phyloP scores from a whole-genome alignment of 371 early-diverging fungal genomes.

The Catenaria anguillulae region DNA sequence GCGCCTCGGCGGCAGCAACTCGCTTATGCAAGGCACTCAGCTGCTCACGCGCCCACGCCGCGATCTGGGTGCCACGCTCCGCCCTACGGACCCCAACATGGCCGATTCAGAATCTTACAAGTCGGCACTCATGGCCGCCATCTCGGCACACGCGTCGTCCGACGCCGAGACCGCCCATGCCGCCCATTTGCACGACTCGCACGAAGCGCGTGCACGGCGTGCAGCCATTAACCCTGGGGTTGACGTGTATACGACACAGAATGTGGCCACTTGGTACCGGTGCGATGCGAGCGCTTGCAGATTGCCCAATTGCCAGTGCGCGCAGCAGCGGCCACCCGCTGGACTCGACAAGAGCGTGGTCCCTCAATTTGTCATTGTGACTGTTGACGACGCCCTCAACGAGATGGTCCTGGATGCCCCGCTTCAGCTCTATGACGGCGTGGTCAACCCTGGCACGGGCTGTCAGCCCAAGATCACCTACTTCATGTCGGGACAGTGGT shows the following conservation, averaged over 20 bases:
- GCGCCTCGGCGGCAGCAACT: too few relatives aligned
- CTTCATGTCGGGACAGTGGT: conserved; percentile 13
- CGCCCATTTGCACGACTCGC: too few relatives aligned
- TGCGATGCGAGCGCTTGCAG: not conserved
- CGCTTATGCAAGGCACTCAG: too few relatives aligned
- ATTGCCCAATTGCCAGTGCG: not conserved
- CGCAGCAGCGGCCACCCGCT: not conserved
- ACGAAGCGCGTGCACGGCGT: too few relatives aligned
- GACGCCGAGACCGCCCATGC: too few relatives aligned
- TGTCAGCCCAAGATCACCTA: conserved; percentile 6
- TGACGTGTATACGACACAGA: not conserved
- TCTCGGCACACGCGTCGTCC: too few relatives aligned
- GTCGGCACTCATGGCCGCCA: too few relatives aligned
- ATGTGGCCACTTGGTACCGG: not conserved
- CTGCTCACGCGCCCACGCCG: too few relatives aligned
- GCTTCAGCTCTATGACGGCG: not conserved
- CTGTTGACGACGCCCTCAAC: not conserved
- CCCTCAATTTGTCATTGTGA: not conserved
- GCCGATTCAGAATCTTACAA: too few relatives aligned
- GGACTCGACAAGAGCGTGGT: not conserved
- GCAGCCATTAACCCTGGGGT: too few relatives aligned
- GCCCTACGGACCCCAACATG: too few relatives aligned
- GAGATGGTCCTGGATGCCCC: not conserved
- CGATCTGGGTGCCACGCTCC: too few relatives aligned
- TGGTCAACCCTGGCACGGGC: not conserved